Percentiles rank a stretch among this genome's conserved stretches.
These are phyloP conservation scores for Colletotrichum liriopes DNA, from an alignment of 2,329 filamentous ascomycete genomes.

Conservation along the genomic window DNA sequence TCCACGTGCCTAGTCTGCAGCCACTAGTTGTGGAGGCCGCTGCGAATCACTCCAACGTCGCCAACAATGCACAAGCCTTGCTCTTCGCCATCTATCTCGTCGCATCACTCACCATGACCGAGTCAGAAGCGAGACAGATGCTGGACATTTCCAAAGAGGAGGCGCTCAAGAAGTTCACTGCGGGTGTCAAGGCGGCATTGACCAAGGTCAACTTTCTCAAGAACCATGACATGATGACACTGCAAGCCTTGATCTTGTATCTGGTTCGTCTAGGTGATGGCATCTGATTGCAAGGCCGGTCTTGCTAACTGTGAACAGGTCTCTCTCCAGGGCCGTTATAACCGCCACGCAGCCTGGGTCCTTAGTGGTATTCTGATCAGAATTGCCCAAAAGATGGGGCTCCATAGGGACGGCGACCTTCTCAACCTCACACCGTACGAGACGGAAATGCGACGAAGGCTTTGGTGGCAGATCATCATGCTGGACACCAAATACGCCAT, in stretches of 20 bases:
- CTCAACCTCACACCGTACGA: constrained; percentile 74
- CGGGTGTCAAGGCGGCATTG: constrained; percentile 66
- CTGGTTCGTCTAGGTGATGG: constrained; percentile 57
- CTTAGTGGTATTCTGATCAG: constrained; percentile 74
- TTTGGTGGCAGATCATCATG: constrained; percentile 78
- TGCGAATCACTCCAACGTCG: constrained; percentile 68
- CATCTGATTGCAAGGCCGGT: neutral
- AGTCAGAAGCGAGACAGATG: constrained; percentile 69
- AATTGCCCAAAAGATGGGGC: constrained; percentile 78
- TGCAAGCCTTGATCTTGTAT: constrained; percentile 74
- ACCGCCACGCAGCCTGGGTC: constrained; percentile 73
- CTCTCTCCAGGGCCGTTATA: constrained; percentile 71
- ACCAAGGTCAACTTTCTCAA: constrained; percentile 71
- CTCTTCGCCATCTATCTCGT: constrained; percentile 45
- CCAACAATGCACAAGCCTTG: constrained; percentile 53
- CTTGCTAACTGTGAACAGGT: constrained; percentile 55
- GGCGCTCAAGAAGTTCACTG: constrained; percentile 67
- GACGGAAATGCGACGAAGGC: constrained; percentile 76
- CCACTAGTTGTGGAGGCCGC: constrained; percentile 75
- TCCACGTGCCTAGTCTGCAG: constrained; percentile 81
- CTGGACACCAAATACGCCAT: constrained; percentile 72
- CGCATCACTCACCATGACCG: constrained; percentile 46
- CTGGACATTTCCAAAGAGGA: constrained; percentile 66
- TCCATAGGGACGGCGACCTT: constrained; percentile 73
- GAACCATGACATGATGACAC: constrained; percentile 69